These are phyloP conservation scores for Cladorrhinum samala DNA, from an alignment of 495 filamentous ascomycete genomes.

Conservation along the genomic window DNA sequence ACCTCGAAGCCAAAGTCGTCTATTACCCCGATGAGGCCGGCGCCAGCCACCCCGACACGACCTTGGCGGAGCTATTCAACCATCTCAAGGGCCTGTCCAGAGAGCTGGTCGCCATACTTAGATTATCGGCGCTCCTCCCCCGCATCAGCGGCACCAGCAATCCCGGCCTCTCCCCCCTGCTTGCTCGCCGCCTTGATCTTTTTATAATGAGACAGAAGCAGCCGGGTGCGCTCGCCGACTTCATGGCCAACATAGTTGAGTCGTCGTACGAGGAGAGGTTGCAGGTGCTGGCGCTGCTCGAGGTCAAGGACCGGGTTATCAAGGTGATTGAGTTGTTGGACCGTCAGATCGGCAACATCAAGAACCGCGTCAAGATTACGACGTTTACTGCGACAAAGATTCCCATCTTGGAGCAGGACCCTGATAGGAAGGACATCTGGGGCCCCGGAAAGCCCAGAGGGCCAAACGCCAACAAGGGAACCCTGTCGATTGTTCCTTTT, in stretches of 20 bases:
- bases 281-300: slow-evolving; percentile 67
- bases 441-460: slow-evolving; percentile 19
- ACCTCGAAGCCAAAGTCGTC: slow-evolving; percentile 71
- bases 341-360: slow-evolving; percentile 71
- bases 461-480: slow-evolving; percentile 17
- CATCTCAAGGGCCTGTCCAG: slow-evolving; percentile 75
- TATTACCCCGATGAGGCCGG: slow-evolving; percentile 52
- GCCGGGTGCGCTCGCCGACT: slow-evolving; percentile 87
- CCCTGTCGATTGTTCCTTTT: slow-evolving; percentile 37
- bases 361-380: slow-evolving; percentile 74
- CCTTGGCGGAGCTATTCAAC: slow-evolving; percentile 62
- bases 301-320: slow-evolving; percentile 70
- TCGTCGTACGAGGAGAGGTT: slow-evolving; percentile 83
- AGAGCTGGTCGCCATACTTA: slow-evolving; percentile 73
- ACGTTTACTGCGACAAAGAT: slow-evolving; percentile 56
- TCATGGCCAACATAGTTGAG: slow-evolving; percentile 88
- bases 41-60: slow-evolving; percentile 37
- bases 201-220: slow-evolving; percentile 80
- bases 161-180: slow-evolving; percentile 67
- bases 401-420: slow-evolving; percentile 50
- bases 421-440: slow-evolving; percentile 30
- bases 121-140: slow-evolving; percentile 71
- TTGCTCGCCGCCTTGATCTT: slow-evolving; percentile 75
- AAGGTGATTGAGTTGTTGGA: slow-evolving; percentile 74
- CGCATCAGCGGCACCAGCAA: slow-evolving; percentile 38